A percentile compares a stretch with the other conserved stretches of the same genome.
These are phyloP conservation scores for Pseudocercospora fijiensis DNA, from an alignment of 2,329 filamentous ascomycete species.

Conservation along the genomic window DNA sequence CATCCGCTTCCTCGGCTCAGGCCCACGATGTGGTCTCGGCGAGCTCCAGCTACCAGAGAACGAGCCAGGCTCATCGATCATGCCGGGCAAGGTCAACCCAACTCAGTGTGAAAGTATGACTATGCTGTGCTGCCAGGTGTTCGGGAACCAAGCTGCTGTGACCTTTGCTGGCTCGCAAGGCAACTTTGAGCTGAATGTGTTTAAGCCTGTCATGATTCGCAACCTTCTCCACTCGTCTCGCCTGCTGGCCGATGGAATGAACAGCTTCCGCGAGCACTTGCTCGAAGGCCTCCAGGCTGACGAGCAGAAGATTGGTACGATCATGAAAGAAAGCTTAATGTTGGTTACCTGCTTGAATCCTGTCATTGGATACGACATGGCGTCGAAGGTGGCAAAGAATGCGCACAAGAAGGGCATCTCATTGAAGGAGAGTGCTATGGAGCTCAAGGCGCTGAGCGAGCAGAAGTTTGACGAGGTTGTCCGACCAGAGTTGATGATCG, in stretches of 20 bases:
- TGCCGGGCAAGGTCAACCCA: conserved; percentile 99
- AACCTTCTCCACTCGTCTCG: conserved; percentile 91
- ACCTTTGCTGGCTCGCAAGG: conserved; percentile 96
- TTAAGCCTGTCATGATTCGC: conserved; percentile 94
- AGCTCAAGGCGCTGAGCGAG: conserved; percentile 82
- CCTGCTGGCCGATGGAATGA: conserved; percentile 88
- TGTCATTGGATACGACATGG: conserved; percentile 97
- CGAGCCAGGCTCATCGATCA: conserved; percentile 95
- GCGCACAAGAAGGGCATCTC: conserved; percentile 97
- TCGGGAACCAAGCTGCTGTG: conserved; percentile 92
- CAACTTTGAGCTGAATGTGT: conserved; percentile 98
- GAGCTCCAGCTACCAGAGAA: conserved; percentile 95
- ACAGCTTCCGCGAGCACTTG: conserved; percentile 90
- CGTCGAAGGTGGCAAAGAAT: conserved; percentile 95
- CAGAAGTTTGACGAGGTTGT: conserved; percentile 91
- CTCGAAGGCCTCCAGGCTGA: conserved; percentile 86
- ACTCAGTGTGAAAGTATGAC: conserved; percentile 97
- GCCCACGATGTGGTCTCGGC: conserved; percentile 90
- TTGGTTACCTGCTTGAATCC: conserved; percentile 96
- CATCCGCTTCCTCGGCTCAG: conserved; percentile 93
- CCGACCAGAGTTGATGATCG: conserved; percentile 91
- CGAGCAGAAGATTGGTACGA: conserved; percentile 82
- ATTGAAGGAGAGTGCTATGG: conserved; percentile 89
- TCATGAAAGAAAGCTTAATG: conserved; percentile 97
- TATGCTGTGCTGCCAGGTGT: conserved; percentile 96